Percentiles rank a stretch among this genome's conserved stretches.
These are phyloP conservation scores for Starmerella sirachaensis DNA, from an alignment of 805 yeast species.

Conservation along the genomic window DNA sequence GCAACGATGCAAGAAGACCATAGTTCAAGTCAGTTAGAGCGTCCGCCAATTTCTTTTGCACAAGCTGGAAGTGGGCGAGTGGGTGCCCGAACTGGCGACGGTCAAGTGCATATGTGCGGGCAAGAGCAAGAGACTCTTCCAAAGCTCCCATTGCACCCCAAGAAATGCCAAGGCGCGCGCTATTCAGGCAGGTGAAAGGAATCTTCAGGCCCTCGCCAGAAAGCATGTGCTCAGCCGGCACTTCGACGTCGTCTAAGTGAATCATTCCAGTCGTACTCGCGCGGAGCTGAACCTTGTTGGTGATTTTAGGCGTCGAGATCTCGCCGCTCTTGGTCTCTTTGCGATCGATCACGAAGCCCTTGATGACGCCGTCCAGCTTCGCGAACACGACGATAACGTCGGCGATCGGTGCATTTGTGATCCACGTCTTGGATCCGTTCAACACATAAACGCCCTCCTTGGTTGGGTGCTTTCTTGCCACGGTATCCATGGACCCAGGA, in stretches of 20 bases:
- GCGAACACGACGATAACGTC: conserved; percentile 35
- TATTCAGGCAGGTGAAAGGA: conserved; percentile 35
- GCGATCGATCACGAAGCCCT: conserved; percentile 35
- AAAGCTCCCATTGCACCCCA: conserved; percentile 38
- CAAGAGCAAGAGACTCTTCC: conserved; percentile 30
- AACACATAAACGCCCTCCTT: conserved; percentile 33
- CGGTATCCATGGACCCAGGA: conserved; percentile 47
- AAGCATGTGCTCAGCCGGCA: conserved; percentile 33
- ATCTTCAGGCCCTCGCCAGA: conserved; percentile 34
- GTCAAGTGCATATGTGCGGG: conserved; percentile 32
- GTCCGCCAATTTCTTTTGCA: conserved; percentile 35
- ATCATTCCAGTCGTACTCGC: conserved; percentile 37
- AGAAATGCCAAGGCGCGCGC: conserved; percentile 35
- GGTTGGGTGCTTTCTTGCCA: conserved; percentile 35
- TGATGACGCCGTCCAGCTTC: conserved; percentile 33
- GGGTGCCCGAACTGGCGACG: conserved; percentile 33
- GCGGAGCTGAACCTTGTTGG: conserved; percentile 31
- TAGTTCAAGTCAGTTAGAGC: conserved; percentile 33
- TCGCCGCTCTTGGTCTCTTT: conserved; percentile 25
- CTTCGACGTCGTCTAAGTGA: conserved; percentile 34
- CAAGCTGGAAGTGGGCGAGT: conserved; percentile 32
- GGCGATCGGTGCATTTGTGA: conserved; percentile 38
- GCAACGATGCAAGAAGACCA: conserved; percentile 32
- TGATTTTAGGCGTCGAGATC: conserved; percentile 32
- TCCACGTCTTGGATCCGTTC: conserved; percentile 35